Evolutionary conservation across 495 filamentous ascomycete species (phyloP).

Genomic region (Trichoderma orchidacearum): DNA sequence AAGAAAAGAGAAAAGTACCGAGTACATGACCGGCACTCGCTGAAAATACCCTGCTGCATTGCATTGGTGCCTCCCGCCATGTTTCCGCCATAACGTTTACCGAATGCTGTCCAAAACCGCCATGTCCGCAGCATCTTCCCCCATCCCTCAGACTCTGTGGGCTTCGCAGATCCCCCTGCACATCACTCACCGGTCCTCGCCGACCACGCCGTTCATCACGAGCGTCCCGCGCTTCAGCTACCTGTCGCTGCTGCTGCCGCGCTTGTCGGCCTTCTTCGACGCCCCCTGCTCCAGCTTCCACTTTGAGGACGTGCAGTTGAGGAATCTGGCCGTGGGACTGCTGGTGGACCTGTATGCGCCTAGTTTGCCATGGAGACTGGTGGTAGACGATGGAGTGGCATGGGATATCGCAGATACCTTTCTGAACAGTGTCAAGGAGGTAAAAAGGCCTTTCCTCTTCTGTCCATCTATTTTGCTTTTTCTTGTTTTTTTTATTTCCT

Average conservation of each 20-base stretch:
- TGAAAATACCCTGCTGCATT: background rate
- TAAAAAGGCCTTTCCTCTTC: too few species aligned
- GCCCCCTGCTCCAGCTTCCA: constrained; percentile 61
- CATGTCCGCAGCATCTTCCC: background rate
- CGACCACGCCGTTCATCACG: constrained; percentile 33
- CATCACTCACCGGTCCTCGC: constrained; percentile 30
- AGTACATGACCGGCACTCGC: too few species aligned
- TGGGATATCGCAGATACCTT: constrained; percentile 80
- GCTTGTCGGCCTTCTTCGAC: constrained; percentile 63
- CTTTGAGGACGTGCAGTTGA: constrained; percentile 57
- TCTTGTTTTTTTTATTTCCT: background rate
- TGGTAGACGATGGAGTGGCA: constrained; percentile 41
- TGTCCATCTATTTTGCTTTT: background rate
- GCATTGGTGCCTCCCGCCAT: background rate
- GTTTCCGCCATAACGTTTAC: background rate
- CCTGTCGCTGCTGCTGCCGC: constrained; percentile 63
- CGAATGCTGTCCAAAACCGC: background rate
- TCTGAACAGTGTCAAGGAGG: constrained; percentile 88
- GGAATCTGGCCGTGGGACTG: constrained; percentile 73
- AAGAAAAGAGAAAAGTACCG: too few species aligned
- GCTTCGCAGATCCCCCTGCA: constrained; percentile 33
- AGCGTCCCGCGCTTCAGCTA: constrained; percentile 57
- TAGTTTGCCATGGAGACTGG: constrained; percentile 62
- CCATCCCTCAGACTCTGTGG: constrained; percentile 32
- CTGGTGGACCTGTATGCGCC: constrained; percentile 68